Percentiles rank a stretch among this genome's conserved stretches.
Evolutionary conservation across 352 stramenopile genomes (phyloP).

Genomic region (Saprolegnia parasitica): DNA sequence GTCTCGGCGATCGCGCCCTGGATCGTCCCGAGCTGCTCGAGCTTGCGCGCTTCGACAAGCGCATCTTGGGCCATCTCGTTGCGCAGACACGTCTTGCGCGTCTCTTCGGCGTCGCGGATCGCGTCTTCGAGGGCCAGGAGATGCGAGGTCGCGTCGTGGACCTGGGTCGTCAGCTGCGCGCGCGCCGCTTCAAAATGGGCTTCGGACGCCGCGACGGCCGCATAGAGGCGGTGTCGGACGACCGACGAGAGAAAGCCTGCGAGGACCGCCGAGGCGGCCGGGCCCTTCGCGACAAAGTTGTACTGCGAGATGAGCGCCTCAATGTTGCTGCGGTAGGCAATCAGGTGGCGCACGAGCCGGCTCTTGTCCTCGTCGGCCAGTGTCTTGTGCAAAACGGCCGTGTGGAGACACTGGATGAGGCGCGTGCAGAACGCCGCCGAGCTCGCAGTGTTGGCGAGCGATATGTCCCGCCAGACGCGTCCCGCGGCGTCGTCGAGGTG

Average conservation of each 20-base stretch:
- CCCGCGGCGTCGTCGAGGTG: background rate
- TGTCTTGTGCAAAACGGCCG: conserved; percentile 8
- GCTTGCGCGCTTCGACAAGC: conserved; percentile 6
- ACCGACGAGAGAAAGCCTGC: conserved; percentile 8
- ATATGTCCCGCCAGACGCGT: background rate
- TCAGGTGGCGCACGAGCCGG: conserved; percentile 15
- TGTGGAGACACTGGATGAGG: conserved; percentile 13
- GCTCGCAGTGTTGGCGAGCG: background rate
- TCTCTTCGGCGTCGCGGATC: conserved; percentile 3
- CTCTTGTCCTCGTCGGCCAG: conserved; percentile 9
- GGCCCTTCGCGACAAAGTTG: conserved; percentile 16
- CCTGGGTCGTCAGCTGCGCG: background rate
- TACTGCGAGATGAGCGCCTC: conserved; percentile 24
- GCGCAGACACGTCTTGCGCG: conserved; percentile 8
- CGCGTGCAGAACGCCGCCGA: conserved; percentile 15
- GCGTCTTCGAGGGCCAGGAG: background rate
- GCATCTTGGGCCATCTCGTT: conserved; percentile 9
- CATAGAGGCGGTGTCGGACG: conserved; percentile 4
- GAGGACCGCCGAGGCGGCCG: conserved; percentile 7
- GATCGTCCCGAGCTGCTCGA: conserved; percentile 10
- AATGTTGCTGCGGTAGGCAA: conserved; percentile 22
- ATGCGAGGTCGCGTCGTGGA: background rate
- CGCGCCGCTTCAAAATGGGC: background rate
- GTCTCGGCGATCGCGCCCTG: conserved; percentile 20
- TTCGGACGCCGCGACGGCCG: background rate